Evolutionary conservation across 768 basidiomycete genomes (phyloP), one percentile per base, ranked within the genome.

Genomic region (Glaciozyma martinii): DNA sequence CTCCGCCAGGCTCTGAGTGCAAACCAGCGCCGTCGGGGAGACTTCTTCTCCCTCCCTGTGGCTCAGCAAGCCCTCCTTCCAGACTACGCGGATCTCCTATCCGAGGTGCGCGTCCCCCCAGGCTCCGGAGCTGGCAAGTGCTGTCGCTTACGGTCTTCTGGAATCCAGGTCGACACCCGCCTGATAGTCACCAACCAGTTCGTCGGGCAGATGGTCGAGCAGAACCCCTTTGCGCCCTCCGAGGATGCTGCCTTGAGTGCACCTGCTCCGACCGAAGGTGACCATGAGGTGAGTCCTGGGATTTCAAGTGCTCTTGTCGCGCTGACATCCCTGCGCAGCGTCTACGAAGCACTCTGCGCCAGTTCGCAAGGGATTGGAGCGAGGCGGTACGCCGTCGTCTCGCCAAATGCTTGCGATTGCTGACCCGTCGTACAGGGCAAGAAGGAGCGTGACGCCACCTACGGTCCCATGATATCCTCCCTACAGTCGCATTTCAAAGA

Each of bases 291-390:
- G 19, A 6, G 5, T 19, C 23, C 37, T 21, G 7, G 29, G 16
- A 1, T 27, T 49, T 10, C 49, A 52, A 21, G 30, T 60, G 23
- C 43, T 53, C 8, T 47, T 25, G 53, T 42, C 23, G 27, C 19
- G 55, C 52, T 32, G 72, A 76, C 33, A 63, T 16, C 54, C 70
- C 10, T 73, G 87, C 88, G 84, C 90, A 95, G 74, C 93, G 94
- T 74, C 79, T 98, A 47, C 79, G 91, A 63, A 92, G 90, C 73
- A 94, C 92, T 0, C 77, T 97, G 46, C 90, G 94, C 73, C 91
- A 94, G 72, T 86, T 94, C 59, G 91, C 91, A 15, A 82, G 92
- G 18, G 92, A 98, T 74, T 98, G 93, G 92, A 89, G 87, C 65
- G 82, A 80, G 68, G 86, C 90, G 79, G 89, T 90, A 47, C 52